Percentiles rank a stretch among this genome's conserved stretches.
Evolutionary conservation across 805 yeast species (phyloP).

Genomic region (Suhomyces canberraensis): DNA sequence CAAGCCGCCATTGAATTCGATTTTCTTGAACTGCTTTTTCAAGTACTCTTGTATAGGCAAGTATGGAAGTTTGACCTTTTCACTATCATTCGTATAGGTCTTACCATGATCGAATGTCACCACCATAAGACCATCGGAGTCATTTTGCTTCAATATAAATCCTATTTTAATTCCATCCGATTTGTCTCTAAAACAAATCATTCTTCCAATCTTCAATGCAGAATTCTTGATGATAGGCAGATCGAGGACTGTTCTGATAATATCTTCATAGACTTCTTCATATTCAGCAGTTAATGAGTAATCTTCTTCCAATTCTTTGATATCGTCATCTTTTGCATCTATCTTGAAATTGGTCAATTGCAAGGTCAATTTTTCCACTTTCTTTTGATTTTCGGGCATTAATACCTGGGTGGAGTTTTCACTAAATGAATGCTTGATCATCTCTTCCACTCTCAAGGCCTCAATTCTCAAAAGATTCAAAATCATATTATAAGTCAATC

Average conservation of each 20-base stretch:
- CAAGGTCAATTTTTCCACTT: slow-evolving; percentile 51
- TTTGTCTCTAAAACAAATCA: slow-evolving; percentile 55
- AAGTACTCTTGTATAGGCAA: slow-evolving; percentile 34
- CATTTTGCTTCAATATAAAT: slow-evolving; percentile 46
- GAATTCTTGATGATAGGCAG: slow-evolving; percentile 47
- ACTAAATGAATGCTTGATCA: slow-evolving; percentile 93
- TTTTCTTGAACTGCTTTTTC: slow-evolving; percentile 30
- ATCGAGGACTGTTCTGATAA: slow-evolving; percentile 47
- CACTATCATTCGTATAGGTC: slow-evolving; percentile 21
- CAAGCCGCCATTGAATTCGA: slow-evolving; percentile 32
- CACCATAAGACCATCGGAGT: slow-evolving; percentile 31
- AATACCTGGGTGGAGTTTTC: slow-evolving; percentile 85
- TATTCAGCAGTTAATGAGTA: slow-evolving; percentile 46
- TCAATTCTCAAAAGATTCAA: slow-evolving; percentile 87
- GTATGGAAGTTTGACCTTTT: slow-evolving; percentile 31
- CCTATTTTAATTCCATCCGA: slow-evolving; percentile 47
- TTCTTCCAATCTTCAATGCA: slow-evolving; percentile 49
- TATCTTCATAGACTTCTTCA: slow-evolving; percentile 39
- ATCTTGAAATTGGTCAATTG: slow-evolving; percentile 40
- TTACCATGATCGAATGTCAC: slow-evolving; percentile 46
- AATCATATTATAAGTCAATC: slow-evolving; percentile 94
- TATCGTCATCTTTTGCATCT: slow-evolving; percentile 34
- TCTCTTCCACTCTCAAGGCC: slow-evolving; percentile 94
- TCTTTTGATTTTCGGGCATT: slow-evolving; percentile 79
- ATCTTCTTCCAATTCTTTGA: slow-evolving; percentile 42